A percentile compares a stretch with the other conserved stretches of the same genome.
Evolutionary conservation across 2,329 filamentous ascomycete species (phyloP).

Genomic region (Fusarium metavorans): DNA sequence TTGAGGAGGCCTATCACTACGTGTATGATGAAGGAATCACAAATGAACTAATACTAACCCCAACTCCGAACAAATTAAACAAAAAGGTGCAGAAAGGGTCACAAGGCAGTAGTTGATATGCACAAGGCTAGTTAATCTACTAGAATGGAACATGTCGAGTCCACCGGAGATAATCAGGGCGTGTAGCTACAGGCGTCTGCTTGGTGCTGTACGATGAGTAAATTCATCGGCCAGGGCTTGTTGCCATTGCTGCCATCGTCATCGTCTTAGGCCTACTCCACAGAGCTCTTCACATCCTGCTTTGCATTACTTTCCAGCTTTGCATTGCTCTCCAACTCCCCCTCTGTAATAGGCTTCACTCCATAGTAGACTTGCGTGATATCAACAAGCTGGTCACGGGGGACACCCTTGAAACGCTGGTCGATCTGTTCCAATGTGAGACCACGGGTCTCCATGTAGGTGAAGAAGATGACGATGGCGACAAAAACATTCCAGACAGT

Average conservation of each 20-base stretch:
- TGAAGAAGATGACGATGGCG: constrained; percentile 17
- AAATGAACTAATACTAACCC: neutral
- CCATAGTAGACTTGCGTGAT: constrained; percentile 11
- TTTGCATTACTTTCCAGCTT: neutral
- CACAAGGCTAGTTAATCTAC: neutral
- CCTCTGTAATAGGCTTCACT: constrained; percentile 12
- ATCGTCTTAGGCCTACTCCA: neutral
- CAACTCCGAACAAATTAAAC: neutral
- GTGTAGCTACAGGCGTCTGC: neutral
- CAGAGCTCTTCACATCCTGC: neutral
- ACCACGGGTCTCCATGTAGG: constrained; percentile 19
- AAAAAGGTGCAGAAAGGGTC: neutral
- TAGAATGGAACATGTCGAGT: neutral
- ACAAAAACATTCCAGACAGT: constrained; percentile 14
- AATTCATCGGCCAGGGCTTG: neutral
- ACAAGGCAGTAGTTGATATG: neutral
- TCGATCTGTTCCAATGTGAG: constrained; percentile 26
- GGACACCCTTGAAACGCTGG: constrained; percentile 23
- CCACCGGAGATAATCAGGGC: neutral
- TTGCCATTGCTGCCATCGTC: neutral
- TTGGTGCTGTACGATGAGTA: neutral
- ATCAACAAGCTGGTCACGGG: constrained; percentile 14
- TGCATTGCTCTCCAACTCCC: neutral
- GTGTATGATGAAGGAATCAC: neutral
- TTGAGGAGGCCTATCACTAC: neutral